Percentiles rank a stretch among this genome's conserved stretches.
phyloP scores from a whole-genome alignment of 345 rosid genomes.

The Cardiospermum halicacabum region DNA sequence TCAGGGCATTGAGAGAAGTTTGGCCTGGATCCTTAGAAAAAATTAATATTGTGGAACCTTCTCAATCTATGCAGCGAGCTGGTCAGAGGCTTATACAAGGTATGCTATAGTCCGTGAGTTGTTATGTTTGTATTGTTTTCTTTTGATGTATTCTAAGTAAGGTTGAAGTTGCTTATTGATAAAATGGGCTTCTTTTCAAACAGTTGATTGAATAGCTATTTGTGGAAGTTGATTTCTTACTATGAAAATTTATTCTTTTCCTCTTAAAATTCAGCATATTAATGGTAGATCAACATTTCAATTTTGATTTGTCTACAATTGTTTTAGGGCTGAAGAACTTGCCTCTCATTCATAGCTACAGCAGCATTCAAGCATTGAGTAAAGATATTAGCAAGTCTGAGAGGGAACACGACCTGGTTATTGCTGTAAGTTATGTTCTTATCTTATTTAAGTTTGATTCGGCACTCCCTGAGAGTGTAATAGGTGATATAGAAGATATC shows the following conservation, averaged over 20 bases:
- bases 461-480: too few species aligned
- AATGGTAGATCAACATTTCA: conserved; percentile 1
- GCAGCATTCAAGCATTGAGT: conserved; percentile 60
- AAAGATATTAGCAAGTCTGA: conserved; percentile 52
- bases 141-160: neutral
- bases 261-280: neutral
- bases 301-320: conserved; percentile 14
- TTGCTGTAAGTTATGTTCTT: conserved; percentile 66
- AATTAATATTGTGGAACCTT: conserved; percentile 84
- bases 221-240: neutral
- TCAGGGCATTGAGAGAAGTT: conserved; percentile 83
- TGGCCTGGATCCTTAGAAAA: conserved; percentile 78
- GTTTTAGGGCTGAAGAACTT: conserved; percentile 57
- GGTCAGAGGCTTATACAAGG: conserved; percentile 79
- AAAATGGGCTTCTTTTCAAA: neutral
- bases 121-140: neutral
- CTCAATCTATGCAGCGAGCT: conserved; percentile 95
- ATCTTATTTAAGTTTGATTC: conserved; percentile 3
- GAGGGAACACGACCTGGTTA: conserved; percentile 91
- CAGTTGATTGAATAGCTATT: neutral
- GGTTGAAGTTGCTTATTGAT: neutral
- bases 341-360: conserved; percentile 81
- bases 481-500: too few species aligned
- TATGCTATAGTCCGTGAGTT: too few species aligned
- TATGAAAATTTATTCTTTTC: conserved; percentile 7